Percentiles rank a stretch among this genome's conserved stretches.
These are phyloP conservation scores for Funneliformis caledonium DNA, from an alignment of 371 early-diverging fungal species.

Conservation along the genomic window DNA sequence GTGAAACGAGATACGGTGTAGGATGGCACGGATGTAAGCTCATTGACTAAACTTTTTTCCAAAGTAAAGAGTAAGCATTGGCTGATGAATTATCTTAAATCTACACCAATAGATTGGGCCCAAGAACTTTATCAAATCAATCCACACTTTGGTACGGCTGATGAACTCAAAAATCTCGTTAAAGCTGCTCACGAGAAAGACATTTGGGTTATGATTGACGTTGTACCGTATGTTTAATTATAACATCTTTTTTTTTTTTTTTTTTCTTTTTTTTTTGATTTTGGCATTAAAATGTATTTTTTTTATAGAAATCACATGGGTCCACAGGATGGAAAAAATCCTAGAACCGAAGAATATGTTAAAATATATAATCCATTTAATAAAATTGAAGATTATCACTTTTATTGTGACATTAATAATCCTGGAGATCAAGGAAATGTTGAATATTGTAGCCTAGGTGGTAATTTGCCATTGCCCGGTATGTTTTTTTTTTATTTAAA, in stretches of 20 bases:
- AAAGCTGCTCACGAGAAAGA: conserved; percentile 46
- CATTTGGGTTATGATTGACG: conserved; percentile 55
- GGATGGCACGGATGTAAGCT: conserved; percentile 46
- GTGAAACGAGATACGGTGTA: conserved; percentile 34
- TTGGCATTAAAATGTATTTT: neutral
- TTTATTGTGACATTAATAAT: neutral
- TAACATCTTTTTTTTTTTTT: neutral
- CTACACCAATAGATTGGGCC: conserved; percentile 45
- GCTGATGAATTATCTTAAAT: neutral
- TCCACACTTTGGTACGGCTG: conserved; percentile 50
- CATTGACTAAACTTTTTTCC: neutral
- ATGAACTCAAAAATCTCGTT: conserved; percentile 49
- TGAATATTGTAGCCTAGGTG: conserved; percentile 40
- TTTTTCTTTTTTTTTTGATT: neutral
- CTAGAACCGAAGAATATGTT: neutral
- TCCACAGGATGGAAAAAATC: conserved; percentile 27
- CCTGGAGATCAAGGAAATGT: conserved; percentile 40
- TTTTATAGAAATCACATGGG: conserved; percentile 50
- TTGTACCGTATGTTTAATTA: conserved; percentile 44
- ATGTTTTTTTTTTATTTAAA: conserved; percentile 18
- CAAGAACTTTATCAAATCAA: conserved; percentile 48
- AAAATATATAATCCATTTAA: conserved; percentile 19
- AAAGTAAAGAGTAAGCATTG: neutral
- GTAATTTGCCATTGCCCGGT: conserved; percentile 42
- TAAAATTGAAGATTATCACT: neutral